phyloP scores from a whole-genome alignment of 306 rosid genomes.

The Malus fusca region DNA sequence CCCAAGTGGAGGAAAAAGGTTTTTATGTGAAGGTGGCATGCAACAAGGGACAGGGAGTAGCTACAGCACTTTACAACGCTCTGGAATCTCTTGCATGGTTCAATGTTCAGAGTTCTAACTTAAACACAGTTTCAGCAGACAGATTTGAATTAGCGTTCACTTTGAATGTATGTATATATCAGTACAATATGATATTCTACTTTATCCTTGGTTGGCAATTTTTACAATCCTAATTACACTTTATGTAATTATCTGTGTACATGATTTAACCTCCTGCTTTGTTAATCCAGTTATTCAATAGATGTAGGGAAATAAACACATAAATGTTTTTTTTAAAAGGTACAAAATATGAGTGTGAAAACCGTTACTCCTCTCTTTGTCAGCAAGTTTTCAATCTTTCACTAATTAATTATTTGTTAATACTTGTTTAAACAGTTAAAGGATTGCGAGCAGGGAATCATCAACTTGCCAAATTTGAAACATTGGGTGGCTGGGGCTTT shows the following conservation, averaged over 20 bases:
- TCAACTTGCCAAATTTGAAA: slow-evolving; percentile 74
- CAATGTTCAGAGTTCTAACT: slow-evolving; percentile 62
- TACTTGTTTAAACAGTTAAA: slow-evolving; percentile 35
- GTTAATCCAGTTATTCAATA: too few species aligned
- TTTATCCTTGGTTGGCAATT: not conserved
- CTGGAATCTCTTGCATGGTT: slow-evolving; percentile 67
- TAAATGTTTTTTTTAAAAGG: too few species aligned
- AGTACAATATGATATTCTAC: not conserved
- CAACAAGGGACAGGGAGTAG: slow-evolving; percentile 57
- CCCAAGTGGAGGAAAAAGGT: slow-evolving; percentile 78
- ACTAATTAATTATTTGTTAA: not conserved
- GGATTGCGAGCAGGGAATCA: slow-evolving; percentile 41
- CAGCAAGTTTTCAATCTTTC: not conserved
- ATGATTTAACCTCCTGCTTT: not conserved
- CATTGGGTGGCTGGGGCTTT: slow-evolving; percentile 86
- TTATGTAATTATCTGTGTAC: too few species aligned
- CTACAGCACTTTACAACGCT: slow-evolving; percentile 55
- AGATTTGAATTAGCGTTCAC: slow-evolving; percentile 50
- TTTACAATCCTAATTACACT: not conserved
- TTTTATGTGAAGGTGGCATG: slow-evolving; percentile 61
- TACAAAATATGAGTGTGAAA: too few species aligned
- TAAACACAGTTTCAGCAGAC: slow-evolving; percentile 45
- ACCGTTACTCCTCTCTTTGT: not conserved
- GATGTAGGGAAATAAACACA: too few species aligned
- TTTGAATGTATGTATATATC: slow-evolving; percentile 31